Conservation (phyloP, 2,329 filamentous ascomycete species). For the Trichoderma hamatum region DNA sequence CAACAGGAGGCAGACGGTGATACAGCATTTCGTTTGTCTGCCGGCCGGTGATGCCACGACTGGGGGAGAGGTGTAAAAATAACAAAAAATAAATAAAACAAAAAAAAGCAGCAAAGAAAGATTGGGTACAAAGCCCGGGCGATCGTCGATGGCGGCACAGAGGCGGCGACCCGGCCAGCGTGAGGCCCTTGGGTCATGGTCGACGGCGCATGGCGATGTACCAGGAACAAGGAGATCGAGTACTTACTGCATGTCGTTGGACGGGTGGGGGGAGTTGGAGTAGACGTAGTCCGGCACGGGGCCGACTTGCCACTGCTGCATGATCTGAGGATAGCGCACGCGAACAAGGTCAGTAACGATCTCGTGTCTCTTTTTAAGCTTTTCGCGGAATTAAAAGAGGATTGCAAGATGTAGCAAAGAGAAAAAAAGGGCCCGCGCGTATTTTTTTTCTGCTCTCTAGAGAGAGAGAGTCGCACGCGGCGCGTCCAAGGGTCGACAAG, state of each 20-base stretch:
- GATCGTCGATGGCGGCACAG: conserved; percentile 11
- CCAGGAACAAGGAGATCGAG: conserved; percentile 41
- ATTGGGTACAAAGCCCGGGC: conserved; percentile 28
- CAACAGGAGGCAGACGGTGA: conserved; percentile 32
- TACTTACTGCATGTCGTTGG: conserved; percentile 64
- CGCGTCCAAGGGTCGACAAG: conserved; percentile 7
- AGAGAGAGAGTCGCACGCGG: conserved; percentile 4
- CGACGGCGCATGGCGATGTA: conserved; percentile 33
- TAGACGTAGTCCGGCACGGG: conserved; percentile 63
- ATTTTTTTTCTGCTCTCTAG: background rate
- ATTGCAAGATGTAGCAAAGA: conserved; percentile 21
- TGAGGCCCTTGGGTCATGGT: conserved; percentile 18
- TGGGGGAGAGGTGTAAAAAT: conserved; percentile 26
- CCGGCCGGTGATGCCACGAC: conserved; percentile 24
- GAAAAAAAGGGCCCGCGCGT: conserved; percentile 9
- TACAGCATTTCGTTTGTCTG: conserved; percentile 32
- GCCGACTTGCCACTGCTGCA: conserved; percentile 65
- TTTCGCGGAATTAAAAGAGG: conserved; percentile 20
- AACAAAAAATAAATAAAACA: background rate
- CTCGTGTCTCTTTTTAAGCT: conserved; percentile 21
- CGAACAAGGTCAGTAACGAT: conserved; percentile 32
- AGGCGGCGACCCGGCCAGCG: conserved; percentile 1
- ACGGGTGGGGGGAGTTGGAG: conserved; percentile 56
- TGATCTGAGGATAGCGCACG: conserved; percentile 47
- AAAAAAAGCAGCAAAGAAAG: too few relatives aligned